Conservation (phyloP, 148 eudicot species). For the Beta vulgaris region DNA sequence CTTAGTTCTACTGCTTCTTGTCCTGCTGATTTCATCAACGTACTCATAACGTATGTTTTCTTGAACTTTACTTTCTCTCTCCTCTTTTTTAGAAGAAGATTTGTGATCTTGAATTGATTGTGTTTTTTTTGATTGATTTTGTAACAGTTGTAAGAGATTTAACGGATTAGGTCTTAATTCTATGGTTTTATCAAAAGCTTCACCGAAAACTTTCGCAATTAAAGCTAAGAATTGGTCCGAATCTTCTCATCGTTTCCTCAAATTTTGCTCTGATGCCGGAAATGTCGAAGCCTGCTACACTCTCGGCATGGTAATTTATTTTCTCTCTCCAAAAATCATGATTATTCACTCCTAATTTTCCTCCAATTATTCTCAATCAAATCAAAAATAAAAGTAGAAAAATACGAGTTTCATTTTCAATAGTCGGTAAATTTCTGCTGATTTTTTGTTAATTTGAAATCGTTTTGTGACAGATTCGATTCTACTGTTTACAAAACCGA, state of each 20-base stretch:
- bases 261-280: conserved; percentile 65
- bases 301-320: conserved; percentile 76
- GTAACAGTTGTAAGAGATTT: conserved; percentile 74
- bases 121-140: conserved; percentile 5
- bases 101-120: not conserved
- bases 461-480: conserved; percentile 51
- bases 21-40: conserved; percentile 50
- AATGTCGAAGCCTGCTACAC: conserved; percentile 77
- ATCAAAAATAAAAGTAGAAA: not conserved
- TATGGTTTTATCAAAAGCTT: conserved; percentile 62
- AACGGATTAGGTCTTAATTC: conserved; percentile 56
- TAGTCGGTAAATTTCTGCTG: not conserved
- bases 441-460: no score
- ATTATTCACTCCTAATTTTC: not conserved
- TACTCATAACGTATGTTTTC: conserved; percentile 40
- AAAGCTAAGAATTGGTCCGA: conserved; percentile 69
- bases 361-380: not conserved
- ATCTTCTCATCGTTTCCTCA: conserved; percentile 62
- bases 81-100: not conserved
- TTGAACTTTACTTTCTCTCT: not conserved
- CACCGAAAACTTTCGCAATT: conserved; percentile 46
- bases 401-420: not conserved
- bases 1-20: conserved; percentile 45
- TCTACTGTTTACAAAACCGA: conserved; percentile 64
- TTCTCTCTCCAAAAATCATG: no score